Conservation (phyloP, 305 asterid genomes). For the Withania somnifera region DNA sequence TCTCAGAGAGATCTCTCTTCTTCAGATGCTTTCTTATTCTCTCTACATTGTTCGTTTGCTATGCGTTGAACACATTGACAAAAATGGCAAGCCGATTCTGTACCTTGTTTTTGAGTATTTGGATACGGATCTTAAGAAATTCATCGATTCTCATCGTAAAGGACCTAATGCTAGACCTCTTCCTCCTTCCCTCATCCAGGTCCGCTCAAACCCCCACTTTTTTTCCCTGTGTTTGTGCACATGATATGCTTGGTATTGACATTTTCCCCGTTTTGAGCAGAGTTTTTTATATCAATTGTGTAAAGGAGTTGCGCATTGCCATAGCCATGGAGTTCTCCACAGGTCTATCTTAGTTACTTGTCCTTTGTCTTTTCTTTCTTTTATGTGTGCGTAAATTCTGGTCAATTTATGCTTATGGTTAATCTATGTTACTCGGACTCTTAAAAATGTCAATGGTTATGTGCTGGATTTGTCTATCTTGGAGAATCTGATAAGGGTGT, state of each 20-base stretch:
- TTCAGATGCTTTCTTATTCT: slow-evolving; percentile 87
- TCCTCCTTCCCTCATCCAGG: slow-evolving; percentile 42
- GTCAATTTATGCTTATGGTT: neutral
- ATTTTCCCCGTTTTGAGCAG: neutral
- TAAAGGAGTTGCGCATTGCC: slow-evolving; percentile 90
- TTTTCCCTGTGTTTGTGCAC: neutral
- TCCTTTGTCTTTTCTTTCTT: neutral
- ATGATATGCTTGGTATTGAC: neutral
- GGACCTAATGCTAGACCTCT: slow-evolving; percentile 63
- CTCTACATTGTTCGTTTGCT: slow-evolving; percentile 78
- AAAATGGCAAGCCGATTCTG: slow-evolving; percentile 74
- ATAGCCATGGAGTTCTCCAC: slow-evolving; percentile 89
- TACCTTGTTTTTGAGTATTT: slow-evolving; percentile 89
- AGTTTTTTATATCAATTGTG: slow-evolving; percentile 76
- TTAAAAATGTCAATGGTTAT: too few species aligned
- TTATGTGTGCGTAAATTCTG: neutral
- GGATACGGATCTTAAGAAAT: slow-evolving; percentile 88
- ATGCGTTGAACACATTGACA: slow-evolving; percentile 76
- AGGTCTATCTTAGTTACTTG: slow-evolving; percentile 12
- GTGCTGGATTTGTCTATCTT: too few species aligned
- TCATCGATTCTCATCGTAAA: slow-evolving; percentile 70
- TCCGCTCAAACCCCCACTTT: neutral
- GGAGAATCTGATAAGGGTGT: too few species aligned
- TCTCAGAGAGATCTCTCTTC: slow-evolving; percentile 80
- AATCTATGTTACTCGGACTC: too few species aligned